Base-by-base conservation (phyloP, 768 basidiomycete genomes). In the Suillus plorans region DNA sequence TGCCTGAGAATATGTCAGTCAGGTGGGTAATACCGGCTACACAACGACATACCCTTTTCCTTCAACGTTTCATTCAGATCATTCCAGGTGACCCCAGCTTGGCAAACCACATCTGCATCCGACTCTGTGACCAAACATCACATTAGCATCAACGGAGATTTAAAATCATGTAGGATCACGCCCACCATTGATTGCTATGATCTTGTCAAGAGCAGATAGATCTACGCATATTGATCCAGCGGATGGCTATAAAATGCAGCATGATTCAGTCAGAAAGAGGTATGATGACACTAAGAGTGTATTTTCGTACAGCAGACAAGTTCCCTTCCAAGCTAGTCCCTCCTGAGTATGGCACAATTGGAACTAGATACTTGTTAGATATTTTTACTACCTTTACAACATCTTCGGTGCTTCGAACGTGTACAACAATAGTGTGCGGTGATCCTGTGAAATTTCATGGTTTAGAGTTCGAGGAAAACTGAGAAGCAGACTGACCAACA, bases 311-410 rank as follows among this genome's bases (percentile, higher is more conserved):
- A 52, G 89, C 90, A 52, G 86, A 85, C 66, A 89, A 89, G 74
- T 94, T 92, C 0, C 92, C 92, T 72, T 95, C 94, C 20, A 95
- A 81, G 69, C 87, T 89, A 2, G 92, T 95, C 25, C 90, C 93
- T 5, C 92, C 94, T 56, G 89, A 87, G 71, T 89, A 94, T 2
- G 93, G 86, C 4, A 86, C 85, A 36, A 95, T 80, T 4, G 94
- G 93, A 49, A 95, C 82, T 50, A 81, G 78, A 73, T 86, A 87
- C 71, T 86, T 85, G 20, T 83, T 79, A 1, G 94, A 86, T 37
- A 92, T 83, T 61, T 90, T 86, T 62, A 96, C 87, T 61, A 92
- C 80, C 64, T 84, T 82, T 58, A 91, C 87, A 4, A 96, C 92
- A 72, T 96, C 93, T 65, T 88, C 86, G 0, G 93, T 95, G 63